Percentiles rank a stretch among this genome's conserved stretches.
These are phyloP conservation scores for Fusarium circinatum DNA, from an alignment of 2,329 filamentous ascomycete genomes.

Conservation along the genomic window DNA sequence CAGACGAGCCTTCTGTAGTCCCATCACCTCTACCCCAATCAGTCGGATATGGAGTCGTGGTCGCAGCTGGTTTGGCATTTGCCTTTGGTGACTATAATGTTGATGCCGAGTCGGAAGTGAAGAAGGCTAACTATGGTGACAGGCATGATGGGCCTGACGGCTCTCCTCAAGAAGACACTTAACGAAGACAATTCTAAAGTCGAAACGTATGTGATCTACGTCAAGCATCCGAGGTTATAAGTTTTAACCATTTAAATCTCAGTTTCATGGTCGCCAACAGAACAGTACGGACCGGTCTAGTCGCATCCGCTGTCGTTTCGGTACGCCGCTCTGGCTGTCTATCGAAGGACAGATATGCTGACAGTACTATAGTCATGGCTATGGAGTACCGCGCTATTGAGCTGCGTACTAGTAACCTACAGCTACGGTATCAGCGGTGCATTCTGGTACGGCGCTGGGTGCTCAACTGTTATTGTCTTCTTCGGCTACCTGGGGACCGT, in stretches of 20 bases:
- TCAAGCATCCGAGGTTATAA: no score
- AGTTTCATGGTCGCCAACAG: slow-evolving; percentile 1
- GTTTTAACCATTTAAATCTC: no score
- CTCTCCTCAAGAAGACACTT: rapidly evolving
- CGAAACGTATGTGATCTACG: neutral
- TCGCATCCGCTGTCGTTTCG: neutral
- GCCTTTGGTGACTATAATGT: neutral
- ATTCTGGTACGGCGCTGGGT: neutral
- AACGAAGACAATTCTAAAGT: neutral
- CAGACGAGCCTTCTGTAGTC: neutral
- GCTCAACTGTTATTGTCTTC: neutral
- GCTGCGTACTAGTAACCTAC: neutral
- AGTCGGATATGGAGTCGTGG: neutral
- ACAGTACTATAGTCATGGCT: neutral
- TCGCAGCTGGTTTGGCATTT: neutral
- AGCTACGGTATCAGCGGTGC: neutral
- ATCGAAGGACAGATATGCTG: no score
- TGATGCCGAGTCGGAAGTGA: rapidly evolving
- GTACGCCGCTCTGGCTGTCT: no score
- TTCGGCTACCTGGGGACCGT: neutral
- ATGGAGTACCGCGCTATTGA: neutral
- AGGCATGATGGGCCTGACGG: neutral
- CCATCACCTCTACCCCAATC: neutral
- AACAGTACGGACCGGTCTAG: neutral
- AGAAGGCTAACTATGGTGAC: neutral